Evolutionary conservation across 768 basidiomycete genomes (phyloP).

Genomic region (Russula sp.): DNA sequence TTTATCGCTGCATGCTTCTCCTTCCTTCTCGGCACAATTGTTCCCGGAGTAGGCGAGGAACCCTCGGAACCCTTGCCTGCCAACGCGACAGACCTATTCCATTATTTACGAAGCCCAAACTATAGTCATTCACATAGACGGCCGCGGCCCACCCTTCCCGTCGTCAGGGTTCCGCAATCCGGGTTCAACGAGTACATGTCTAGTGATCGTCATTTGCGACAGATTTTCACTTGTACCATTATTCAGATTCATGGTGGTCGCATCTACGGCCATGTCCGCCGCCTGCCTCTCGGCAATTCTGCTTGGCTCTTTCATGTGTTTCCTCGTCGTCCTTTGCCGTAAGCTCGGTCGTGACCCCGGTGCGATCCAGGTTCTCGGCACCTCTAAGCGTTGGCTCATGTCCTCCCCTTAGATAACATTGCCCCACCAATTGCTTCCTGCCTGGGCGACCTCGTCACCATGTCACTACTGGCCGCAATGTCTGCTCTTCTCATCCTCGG

Average conservation of each 20-base stretch:
- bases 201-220: not conserved
- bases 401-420: constrained; percentile 68
- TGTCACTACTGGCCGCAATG: constrained; percentile 73
- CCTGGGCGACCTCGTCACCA: constrained; percentile 87
- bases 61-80: constrained; percentile 3
- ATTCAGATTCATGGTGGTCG: constrained; percentile 67
- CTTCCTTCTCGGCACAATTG: constrained; percentile 60
- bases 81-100: not conserved
- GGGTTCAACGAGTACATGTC: constrained; percentile 19
- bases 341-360: constrained; percentile 79
- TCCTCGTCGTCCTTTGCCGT: constrained; percentile 72
- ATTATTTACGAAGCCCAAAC: not conserved
- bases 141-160: constrained; percentile 9
- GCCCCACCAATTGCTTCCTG: constrained; percentile 91
- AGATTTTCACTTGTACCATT: not conserved
- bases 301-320: constrained; percentile 91
- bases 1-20: constrained; percentile 77
- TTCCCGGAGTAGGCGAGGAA: constrained; percentile 36
- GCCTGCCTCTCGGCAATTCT: constrained; percentile 71
- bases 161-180: constrained; percentile 6
- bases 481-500: constrained; percentile 64
- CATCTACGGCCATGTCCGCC: constrained; percentile 72
- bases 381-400: not conserved
- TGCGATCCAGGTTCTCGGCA: constrained; percentile 28
- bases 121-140: not conserved